These are phyloP conservation scores for Schizochytrium sp. DNA, from an alignment of 108 stramenopile genomes.

Conservation along the genomic window DNA sequence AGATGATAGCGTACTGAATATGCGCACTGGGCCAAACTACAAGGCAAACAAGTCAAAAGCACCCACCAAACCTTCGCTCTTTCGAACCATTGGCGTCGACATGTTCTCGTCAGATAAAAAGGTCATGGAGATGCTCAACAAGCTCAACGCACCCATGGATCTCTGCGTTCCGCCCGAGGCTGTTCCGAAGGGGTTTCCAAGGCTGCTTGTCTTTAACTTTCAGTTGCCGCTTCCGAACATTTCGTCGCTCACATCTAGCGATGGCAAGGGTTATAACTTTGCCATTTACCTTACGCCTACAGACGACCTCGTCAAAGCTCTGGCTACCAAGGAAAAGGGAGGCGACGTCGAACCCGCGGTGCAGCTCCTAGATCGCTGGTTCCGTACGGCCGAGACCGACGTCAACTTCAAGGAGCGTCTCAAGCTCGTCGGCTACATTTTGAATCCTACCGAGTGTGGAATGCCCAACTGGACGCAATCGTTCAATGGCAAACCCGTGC, in stretches of 20 bases:
- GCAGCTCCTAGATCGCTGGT: neutral
- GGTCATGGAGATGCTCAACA: neutral
- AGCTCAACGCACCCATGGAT: neutral
- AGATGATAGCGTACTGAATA: neutral
- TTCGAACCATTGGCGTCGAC: conserved; percentile 2
- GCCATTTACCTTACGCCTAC: neutral
- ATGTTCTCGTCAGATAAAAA: neutral
- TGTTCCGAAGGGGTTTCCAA: neutral
- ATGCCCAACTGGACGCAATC: neutral
- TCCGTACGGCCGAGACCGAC: neutral
- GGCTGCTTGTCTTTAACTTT: neutral
- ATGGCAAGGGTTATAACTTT: neutral
- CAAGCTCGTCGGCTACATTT: conserved; percentile 7
- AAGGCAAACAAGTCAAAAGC: neutral
- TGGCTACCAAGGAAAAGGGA: neutral
- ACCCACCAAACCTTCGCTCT: neutral
- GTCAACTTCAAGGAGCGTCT: neutral
- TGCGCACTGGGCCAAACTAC: neutral
- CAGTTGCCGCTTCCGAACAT: neutral
- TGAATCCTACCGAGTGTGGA: neutral
- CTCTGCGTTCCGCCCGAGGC: neutral
- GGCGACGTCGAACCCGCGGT: neutral
- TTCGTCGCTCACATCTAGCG: neutral
- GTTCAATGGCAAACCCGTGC: neutral
- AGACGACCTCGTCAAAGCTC: neutral